Evolutionary conservation across 2,329 filamentous ascomycete species (phyloP).

Genomic region (Chaetomiaceae sp.): DNA sequence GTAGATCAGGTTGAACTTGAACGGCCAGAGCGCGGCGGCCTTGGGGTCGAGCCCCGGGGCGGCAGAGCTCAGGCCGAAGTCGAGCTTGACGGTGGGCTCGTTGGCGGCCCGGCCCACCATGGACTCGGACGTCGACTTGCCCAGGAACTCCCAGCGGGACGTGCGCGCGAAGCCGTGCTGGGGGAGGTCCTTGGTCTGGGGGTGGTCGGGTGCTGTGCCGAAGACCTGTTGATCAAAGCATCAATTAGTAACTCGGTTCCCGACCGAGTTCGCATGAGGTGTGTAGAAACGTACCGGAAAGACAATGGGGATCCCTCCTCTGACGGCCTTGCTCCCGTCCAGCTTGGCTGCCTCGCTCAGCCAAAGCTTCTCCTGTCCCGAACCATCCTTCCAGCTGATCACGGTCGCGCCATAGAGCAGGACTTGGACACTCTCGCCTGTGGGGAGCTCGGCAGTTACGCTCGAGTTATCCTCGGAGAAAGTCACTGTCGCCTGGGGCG

Average conservation of each 20-base stretch:
- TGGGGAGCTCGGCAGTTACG: slow-evolving; percentile 75
- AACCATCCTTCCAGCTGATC: slow-evolving; percentile 82
- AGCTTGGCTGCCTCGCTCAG: slow-evolving; percentile 73
- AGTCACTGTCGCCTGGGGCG: slow-evolving; percentile 71
- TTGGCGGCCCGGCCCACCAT: slow-evolving; percentile 38
- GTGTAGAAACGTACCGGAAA: slow-evolving; percentile 65
- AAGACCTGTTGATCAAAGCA: too few species aligned
- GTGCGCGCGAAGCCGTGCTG: slow-evolving; percentile 95
- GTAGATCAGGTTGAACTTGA: slow-evolving; percentile 86
- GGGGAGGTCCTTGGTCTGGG: slow-evolving; percentile 72
- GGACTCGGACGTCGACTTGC: slow-evolving; percentile 72
- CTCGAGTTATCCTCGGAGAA: slow-evolving; percentile 66
- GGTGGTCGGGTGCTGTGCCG: slow-evolving; percentile 66
- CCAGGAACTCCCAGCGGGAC: slow-evolving; percentile 88
- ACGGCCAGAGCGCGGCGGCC: slow-evolving; percentile 71
- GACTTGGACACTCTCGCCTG: slow-evolving; percentile 80
- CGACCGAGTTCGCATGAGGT: neutral
- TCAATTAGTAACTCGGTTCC: too few species aligned
- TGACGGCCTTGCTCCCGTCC: slow-evolving; percentile 83
- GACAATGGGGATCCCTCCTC: slow-evolving; percentile 87
- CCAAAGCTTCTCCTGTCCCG: slow-evolving; percentile 79
- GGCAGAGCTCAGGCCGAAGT: slow-evolving; percentile 73
- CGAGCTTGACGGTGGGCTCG: slow-evolving; percentile 78
- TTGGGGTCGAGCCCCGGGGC: slow-evolving; percentile 64
- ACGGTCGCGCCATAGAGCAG: slow-evolving; percentile 91